Evolutionary conservation across 495 filamentous ascomycete species (phyloP).

Genomic region (Penicillium flavigenum): DNA sequence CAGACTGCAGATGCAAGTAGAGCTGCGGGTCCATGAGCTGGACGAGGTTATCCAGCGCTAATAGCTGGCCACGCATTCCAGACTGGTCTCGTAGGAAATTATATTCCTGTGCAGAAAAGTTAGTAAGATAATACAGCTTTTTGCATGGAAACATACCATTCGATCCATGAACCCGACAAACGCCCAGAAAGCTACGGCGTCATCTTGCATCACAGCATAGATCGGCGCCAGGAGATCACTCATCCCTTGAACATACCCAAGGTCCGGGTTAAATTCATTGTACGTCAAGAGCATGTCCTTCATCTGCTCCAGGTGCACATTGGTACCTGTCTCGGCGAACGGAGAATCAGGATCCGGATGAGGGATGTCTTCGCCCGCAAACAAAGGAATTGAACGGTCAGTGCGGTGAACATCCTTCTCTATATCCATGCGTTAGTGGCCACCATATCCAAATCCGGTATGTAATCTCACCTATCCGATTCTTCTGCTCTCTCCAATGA

Average conservation of each 20-base stretch:
- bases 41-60: conserved; percentile 87
- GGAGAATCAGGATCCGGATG: conserved; percentile 97
- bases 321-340: conserved; percentile 86
- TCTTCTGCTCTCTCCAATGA: conserved; percentile 94
- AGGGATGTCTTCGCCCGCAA: conserved; percentile 95
- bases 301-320: conserved; percentile 96
- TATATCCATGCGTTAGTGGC: conserved; percentile 38
- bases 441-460: background rate
- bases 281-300: conserved; percentile 99
- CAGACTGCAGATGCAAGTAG: conserved; percentile 82
- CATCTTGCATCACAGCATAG: conserved; percentile 95
- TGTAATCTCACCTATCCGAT: conserved; percentile 74
- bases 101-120: conserved; percentile 57
- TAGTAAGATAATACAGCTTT: background rate
- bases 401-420: conserved; percentile 98
- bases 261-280: conserved; percentile 89
- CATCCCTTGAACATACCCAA: conserved; percentile 99
- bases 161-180: conserved; percentile 96
- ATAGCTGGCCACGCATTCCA: conserved; percentile 89
- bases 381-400: conserved; percentile 87
- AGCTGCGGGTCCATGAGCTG: conserved; percentile 95
- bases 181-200: conserved; percentile 94
- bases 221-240: conserved; percentile 93
- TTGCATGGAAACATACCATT: conserved; percentile 54
- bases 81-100: conserved; percentile 96